Conservation (phyloP, 164 flowering plant genomes). For the Kalanchoe fedtschenkoi region DNA sequence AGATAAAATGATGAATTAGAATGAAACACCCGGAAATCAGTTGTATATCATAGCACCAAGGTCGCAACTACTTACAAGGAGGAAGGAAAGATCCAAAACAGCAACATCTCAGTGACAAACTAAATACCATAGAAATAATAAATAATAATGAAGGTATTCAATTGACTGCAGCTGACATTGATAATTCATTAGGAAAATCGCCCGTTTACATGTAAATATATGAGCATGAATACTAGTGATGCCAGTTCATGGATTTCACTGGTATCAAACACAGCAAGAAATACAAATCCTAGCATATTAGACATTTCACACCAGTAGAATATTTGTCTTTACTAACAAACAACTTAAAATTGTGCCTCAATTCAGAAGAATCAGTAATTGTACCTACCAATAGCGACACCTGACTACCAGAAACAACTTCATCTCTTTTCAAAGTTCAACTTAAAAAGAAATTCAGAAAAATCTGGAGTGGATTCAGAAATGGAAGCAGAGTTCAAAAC, state of each 20-base stretch:
- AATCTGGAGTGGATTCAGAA: background rate
- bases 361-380: background rate
- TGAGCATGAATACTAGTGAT: background rate
- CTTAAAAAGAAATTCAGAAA: no score
- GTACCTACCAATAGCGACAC: background rate
- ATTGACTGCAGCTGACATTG: background rate
- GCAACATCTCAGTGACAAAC: background rate
- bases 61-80: background rate
- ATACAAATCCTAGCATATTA: background rate
- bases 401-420: no score
- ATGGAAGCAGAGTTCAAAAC: background rate
- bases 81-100: background rate
- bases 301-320: background rate
- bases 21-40: background rate
- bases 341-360: background rate
- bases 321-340: background rate
- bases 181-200: background rate
- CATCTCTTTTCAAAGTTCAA: no score
- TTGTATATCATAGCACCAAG: background rate
- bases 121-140: background rate
- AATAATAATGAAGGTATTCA: background rate
- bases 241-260: background rate
- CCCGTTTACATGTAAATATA: background rate
- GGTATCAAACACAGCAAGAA: background rate
- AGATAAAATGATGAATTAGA: background rate